Conservation (phyloP, 1,139 yeast species). For the Meyerozyma guilliermondii region DNA sequence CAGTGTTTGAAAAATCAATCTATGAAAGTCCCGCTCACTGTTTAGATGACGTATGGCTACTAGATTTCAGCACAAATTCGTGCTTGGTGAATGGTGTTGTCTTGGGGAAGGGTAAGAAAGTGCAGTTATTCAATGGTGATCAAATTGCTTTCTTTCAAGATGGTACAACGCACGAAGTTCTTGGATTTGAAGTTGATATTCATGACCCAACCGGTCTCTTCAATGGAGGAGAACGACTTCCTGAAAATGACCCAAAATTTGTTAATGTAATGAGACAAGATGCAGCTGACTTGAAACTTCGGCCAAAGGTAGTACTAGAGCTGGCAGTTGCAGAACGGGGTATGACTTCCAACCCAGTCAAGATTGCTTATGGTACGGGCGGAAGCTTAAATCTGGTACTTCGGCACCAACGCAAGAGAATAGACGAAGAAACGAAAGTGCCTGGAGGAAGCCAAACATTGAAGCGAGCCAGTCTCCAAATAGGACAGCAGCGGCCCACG, state of each 20-base stretch:
- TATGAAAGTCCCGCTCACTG: slow-evolving; percentile 66
- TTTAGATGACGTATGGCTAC: slow-evolving; percentile 72
- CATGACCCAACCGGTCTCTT: slow-evolving; percentile 57
- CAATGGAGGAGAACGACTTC: slow-evolving; percentile 27
- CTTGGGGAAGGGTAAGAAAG: slow-evolving; percentile 60
- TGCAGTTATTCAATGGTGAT: slow-evolving; percentile 60
- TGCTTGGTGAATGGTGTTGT: slow-evolving; percentile 61
- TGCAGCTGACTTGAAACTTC: slow-evolving; percentile 22
- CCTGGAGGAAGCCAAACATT: slow-evolving; percentile 13
- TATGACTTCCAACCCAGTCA: not conserved
- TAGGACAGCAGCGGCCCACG: slow-evolving; percentile 19
- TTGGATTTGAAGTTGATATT: slow-evolving; percentile 49
- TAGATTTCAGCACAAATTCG: slow-evolving; percentile 76
- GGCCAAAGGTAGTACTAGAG: slow-evolving; percentile 21
- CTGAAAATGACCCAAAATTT: slow-evolving; percentile 11
- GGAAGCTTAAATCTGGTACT: slow-evolving; percentile 24
- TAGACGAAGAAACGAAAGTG: slow-evolving; percentile 11
- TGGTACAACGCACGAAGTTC: slow-evolving; percentile 39
- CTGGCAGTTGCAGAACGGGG: not conserved
- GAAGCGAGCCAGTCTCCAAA: slow-evolving; percentile 26
- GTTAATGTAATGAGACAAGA: slow-evolving; percentile 24
- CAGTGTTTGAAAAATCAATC: slow-evolving; percentile 44
- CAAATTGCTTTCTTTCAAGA: slow-evolving; percentile 62
- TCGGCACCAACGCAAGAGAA: slow-evolving; percentile 22
- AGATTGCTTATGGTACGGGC: slow-evolving; percentile 16